Evolutionary conservation across 345 rosid genomes (phyloP), one percentile per base, ranked within the genome.

Genomic region (Cardamine chenopodiifolia): DNA sequence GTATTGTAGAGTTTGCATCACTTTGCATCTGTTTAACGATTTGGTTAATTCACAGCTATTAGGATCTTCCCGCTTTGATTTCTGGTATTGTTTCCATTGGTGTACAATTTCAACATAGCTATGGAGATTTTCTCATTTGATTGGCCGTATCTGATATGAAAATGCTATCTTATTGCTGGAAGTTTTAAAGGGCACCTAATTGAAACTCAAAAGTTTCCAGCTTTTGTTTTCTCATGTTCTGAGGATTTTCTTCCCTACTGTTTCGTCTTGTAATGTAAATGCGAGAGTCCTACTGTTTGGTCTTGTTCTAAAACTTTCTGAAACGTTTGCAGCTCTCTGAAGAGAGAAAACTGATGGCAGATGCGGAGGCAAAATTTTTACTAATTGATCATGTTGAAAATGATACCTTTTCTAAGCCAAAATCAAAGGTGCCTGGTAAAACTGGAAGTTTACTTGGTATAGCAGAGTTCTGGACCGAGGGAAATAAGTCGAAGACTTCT

Each of bases 361-460:
- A 72, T 72, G 81, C 81, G 1, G 81, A 78, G 45, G 54, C 52
- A 0, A 59, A 66, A 1, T 66, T 78, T 18, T 5, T 72, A 66
- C 32, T 1, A 15, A 11, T 72, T 53, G 77, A 72, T 66, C 57
- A 56, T 1, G 39, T 17, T 59, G 64, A 25, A 42, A 66, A 20
- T 7, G 52, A 2, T 35, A 31, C 58, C 14, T n/a, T 50, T 13
- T 58, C 77, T 8, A 78, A 72, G 50, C 15, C 68, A 8, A 71
- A 58, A 42, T 11, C 72, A 31, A 78, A 66, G 25, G 58, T 15
- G 50, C 62, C 77, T 49, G 62, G 63, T 58, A 49, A 49, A 71
- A 71, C 56, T 52, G 81, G 45, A 59, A 72, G 81, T 54, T 40
- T 78, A 40, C 50, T 78, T 59, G 77, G 81, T 39, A 59, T 78